Percentiles rank a stretch among this genome's conserved stretches.
These are phyloP conservation scores for Auricularia auricula-judae DNA, from an alignment of 768 basidiomycete genomes.

Conservation along the genomic window DNA sequence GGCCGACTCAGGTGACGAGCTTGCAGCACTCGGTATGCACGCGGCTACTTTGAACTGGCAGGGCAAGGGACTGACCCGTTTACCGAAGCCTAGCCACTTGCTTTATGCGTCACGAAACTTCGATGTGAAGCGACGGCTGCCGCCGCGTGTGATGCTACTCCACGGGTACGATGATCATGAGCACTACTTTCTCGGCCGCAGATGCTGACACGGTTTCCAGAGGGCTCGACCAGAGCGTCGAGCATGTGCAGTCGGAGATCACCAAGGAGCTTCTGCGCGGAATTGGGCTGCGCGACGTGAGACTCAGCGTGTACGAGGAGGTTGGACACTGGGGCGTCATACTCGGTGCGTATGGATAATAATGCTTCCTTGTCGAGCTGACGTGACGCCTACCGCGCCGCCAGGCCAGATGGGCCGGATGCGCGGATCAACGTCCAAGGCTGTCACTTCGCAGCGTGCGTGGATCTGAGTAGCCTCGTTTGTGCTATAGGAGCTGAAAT, in stretches of 20 bases:
- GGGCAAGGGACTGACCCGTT: neutral
- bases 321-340: conserved; percentile 11
- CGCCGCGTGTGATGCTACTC: conserved; percentile 11
- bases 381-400: neutral
- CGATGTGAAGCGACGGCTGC: conserved; percentile 8
- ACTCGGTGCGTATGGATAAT: neutral
- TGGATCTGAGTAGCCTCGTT: no score
- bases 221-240: conserved; percentile 11
- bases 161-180: conserved; percentile 8
- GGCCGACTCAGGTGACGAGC: conserved; percentile 9
- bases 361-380: neutral
- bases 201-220: neutral
- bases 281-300: conserved; percentile 8
- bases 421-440: neutral
- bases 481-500: no score
- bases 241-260: conserved; percentile 11
- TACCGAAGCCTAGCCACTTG: conserved; percentile 11
- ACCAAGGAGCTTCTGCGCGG: conserved; percentile 15
- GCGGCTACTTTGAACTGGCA: neutral
- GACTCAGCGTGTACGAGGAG: conserved; percentile 6
- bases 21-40: conserved; percentile 7
- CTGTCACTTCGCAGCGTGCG: neutral
- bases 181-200: neutral
- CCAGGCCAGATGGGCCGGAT: neutral
- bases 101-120: conserved; percentile 13